A percentile compares a stretch with the other conserved stretches of the same genome.
Evolutionary conservation across 805 yeast species (phyloP).

Genomic region (Wickerhamiella vanderwaltii): DNA sequence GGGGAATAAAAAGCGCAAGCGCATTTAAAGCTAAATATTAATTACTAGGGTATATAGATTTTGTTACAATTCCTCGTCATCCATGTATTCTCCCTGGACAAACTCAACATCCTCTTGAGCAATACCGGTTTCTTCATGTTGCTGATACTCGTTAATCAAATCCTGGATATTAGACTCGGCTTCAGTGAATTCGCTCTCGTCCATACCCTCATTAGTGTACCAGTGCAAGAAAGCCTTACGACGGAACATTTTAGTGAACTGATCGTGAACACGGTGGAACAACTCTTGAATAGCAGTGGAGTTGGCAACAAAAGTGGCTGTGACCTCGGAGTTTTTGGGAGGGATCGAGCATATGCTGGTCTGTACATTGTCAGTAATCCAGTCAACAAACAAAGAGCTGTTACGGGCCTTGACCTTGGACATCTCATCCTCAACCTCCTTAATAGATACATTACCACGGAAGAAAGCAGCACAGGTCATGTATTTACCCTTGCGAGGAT

Average conservation of each 20-base stretch:
- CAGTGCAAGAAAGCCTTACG: conserved; percentile 93
- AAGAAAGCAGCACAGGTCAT: conserved; percentile 89
- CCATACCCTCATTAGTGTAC: conserved; percentile 97
- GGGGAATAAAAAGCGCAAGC: neutral
- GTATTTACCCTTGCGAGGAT: conserved; percentile 86
- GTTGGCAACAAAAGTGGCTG: conserved; percentile 91
- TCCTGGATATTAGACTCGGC: conserved; percentile 91
- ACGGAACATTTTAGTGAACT: conserved; percentile 85
- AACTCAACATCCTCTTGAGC: conserved; percentile 71
- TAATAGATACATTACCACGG: conserved; percentile 85
- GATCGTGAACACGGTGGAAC: conserved; percentile 81
- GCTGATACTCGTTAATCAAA: conserved; percentile 82
- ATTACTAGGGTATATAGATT: neutral
- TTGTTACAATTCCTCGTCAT: conserved; percentile 11
- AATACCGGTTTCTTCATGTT: conserved; percentile 76
- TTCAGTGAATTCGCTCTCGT: conserved; percentile 85
- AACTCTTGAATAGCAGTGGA: conserved; percentile 89
- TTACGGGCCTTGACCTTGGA: conserved; percentile 74
- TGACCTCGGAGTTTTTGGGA: conserved; percentile 72
- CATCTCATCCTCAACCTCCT: conserved; percentile 94
- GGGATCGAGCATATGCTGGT: conserved; percentile 90
- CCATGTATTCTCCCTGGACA: conserved; percentile 31
- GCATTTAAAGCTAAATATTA: neutral
- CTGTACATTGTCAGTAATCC: conserved; percentile 96
- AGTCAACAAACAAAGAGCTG: conserved; percentile 75